A percentile compares a stretch with the other conserved stretches of the same genome.
Conservation (phyloP, 495 filamentous ascomycete species). For the Penicillium fimorum region DNA sequence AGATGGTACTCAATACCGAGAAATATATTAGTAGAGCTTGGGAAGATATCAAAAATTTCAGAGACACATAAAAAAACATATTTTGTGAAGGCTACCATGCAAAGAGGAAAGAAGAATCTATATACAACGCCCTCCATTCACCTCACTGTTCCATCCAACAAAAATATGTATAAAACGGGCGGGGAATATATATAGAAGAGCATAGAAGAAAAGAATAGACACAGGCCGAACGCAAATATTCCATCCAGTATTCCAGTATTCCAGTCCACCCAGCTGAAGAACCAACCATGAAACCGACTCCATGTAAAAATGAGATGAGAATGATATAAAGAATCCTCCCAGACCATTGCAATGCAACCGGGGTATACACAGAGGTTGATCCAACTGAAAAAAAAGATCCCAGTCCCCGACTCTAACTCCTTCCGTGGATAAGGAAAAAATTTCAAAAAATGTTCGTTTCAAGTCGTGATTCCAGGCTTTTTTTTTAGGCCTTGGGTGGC, state of each 20-base stretch:
- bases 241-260: neutral
- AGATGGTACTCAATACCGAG: neutral
- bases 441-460: conserved; percentile 11
- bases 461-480: conserved; percentile 3
- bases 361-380: conserved; percentile 11
- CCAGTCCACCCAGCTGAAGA: neutral
- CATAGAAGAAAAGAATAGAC: neutral
- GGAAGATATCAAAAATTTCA: neutral
- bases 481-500: neutral
- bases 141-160: conserved; percentile 3
- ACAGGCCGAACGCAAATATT: neutral
- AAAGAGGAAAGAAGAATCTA: neutral
- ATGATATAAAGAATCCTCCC: neutral
- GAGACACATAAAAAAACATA: neutral
- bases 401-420: neutral
- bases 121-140: conserved; percentile 11
- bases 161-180: conserved; percentile 4
- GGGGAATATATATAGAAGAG: conserved; percentile 8
- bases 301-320: conserved; percentile 11
- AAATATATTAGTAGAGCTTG: neutral
- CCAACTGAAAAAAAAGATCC: conserved; percentile 6
- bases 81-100: conserved; percentile 7
- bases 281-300: conserved; percentile 8
- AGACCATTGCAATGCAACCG: conserved; percentile 11
- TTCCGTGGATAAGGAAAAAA: neutral